Conservation (phyloP, 75 land plant species). For the Azolla pinnata region DNA sequence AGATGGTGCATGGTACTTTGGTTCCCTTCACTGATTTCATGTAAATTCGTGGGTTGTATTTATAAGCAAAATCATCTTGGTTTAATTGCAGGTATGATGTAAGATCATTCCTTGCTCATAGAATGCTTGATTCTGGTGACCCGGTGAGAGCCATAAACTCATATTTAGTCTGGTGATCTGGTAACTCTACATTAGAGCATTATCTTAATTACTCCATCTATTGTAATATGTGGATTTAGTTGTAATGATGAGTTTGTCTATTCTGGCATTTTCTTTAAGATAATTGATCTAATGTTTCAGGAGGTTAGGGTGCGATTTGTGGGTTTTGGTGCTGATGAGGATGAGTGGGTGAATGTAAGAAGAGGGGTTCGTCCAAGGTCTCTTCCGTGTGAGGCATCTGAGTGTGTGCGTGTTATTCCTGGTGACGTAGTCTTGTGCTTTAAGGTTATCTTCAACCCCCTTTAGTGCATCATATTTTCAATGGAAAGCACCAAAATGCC, state of each 20-base stretch:
- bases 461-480: too few species aligned
- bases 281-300: constrained; percentile 18
- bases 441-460: constrained; percentile 38
- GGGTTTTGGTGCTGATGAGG: constrained; percentile 84
- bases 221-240: background rate
- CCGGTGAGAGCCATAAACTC: constrained; percentile 37
- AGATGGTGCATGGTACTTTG: constrained; percentile 87
- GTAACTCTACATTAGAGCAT: background rate
- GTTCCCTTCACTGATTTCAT: background rate
- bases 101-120: constrained; percentile 44
- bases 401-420: constrained; percentile 53
- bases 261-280: background rate
- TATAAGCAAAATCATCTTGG: background rate
- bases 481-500: too few species aligned
- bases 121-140: constrained; percentile 45
- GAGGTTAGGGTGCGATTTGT: constrained; percentile 71
- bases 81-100: constrained; percentile 71
- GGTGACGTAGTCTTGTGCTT: constrained; percentile 81
- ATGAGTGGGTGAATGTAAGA: constrained; percentile 80
- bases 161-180: background rate
- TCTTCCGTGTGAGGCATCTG: constrained; percentile 59
- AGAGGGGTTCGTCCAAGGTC: constrained; percentile 65
- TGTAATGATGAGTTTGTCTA: background rate
- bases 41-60: background rate
- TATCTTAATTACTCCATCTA: too few species aligned